phyloP scores from a whole-genome alignment of 1,284 basidiomycete genomes.

The Ustilago nuda region DNA sequence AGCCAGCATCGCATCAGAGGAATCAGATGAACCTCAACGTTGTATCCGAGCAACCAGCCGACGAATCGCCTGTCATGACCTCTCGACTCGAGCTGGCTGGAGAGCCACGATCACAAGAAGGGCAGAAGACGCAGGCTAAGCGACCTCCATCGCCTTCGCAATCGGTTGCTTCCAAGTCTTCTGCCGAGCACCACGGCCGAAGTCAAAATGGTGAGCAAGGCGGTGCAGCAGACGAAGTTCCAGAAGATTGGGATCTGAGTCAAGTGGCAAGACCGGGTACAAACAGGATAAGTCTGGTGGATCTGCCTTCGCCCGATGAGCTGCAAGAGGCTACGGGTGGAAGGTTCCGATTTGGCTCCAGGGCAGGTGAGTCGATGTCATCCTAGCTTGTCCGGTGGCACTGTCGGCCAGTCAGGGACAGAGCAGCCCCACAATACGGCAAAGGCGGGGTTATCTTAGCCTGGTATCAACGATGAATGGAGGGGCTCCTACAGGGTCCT shows the following conservation, averaged over 20 bases:
- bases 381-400: neutral
- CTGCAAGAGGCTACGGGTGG: slow-evolving; percentile 43
- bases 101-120: neutral
- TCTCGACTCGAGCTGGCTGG: slow-evolving; percentile 13
- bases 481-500: neutral
- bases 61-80: slow-evolving; percentile 44
- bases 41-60: slow-evolving; percentile 45
- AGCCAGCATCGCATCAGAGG: slow-evolving; percentile 47
- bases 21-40: slow-evolving; percentile 51
- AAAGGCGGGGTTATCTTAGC: neutral
- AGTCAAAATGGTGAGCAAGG: neutral
- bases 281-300: slow-evolving; percentile 46
- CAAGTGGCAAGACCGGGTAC: slow-evolving; percentile 32
- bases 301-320: slow-evolving; percentile 48
- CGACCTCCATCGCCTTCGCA: slow-evolving; percentile 15
- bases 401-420: neutral
- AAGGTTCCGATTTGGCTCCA: slow-evolving; percentile 32
- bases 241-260: slow-evolving; percentile 47
- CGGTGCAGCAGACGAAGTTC: slow-evolving; percentile 26
- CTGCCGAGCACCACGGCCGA: slow-evolving; percentile 6
- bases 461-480: neutral
- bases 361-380: neutral
- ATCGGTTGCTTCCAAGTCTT: slow-evolving; percentile 14
- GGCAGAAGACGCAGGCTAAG: neutral
- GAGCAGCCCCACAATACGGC: neutral